Base-by-base conservation (phyloP, 345 rosid genomes). In the Populus pruinosa region DNA sequence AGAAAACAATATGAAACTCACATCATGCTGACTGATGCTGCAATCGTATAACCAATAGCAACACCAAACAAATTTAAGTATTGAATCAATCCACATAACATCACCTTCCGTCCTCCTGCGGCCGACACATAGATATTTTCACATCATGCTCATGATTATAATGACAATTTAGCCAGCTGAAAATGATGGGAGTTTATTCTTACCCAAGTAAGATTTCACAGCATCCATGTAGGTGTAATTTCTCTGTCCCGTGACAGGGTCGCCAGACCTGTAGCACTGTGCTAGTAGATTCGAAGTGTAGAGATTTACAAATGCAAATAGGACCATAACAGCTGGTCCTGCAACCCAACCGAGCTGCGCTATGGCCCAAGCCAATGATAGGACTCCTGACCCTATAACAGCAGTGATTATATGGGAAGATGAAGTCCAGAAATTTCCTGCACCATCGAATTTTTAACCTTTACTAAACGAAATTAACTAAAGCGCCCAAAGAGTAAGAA, bases 11-110 rank as follows among this genome's bases (percentile, higher is more conserved):
- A 47, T 0, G 21, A 25, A 74, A 82, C 89, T 81, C 69, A 84
- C 90, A 88, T 82, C 89, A 88, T 86, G 77, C 90, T 88, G 14
- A 83, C 86, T 18, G 90, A 88, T 67, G 90, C 87, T 39, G 89
- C 89, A 38, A 86, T 88, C 53, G 89, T 86, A 59, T 88, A 88
- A 12, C 91, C 91, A 67, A 88, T 78, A 4, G 89, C 89, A 7
- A 84, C 84, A 5, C 89, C 89, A 69, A 88, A 88, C 76, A 86
- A 64, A 72, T 86, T 88, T 67, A 86, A 20, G 74, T 88, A 88
- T 47, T 88, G 91, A 74, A 88, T 68, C 43, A 81, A 65, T 10
- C 91, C 89, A 36, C 91, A 88, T 0, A 84, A 16, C 61, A 74
- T 53, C 8, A 84, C 91, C 64, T 81, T 88, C 44, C 61, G 43